Evolutionary conservation across 352 stramenopile genomes (phyloP), one percentile per base, ranked within the genome.

Genomic region (Blastocystis hominis): DNA sequence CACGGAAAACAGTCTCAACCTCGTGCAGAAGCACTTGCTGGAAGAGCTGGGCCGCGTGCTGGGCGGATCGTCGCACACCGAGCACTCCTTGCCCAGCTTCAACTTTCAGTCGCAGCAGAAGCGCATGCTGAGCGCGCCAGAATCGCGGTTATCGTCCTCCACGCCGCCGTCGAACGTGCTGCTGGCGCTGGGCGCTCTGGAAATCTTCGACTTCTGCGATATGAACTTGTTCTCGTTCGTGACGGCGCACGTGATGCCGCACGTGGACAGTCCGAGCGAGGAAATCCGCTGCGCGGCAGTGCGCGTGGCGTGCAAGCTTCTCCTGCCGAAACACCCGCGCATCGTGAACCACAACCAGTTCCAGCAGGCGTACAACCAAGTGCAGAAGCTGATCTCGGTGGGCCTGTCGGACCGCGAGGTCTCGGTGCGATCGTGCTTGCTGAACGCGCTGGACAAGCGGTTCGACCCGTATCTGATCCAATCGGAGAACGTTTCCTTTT

Each of bases 21-120:
- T 91, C 59, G 92, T 95, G 1, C 93, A 95, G 77, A 93, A 95
- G 69, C 92, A 92, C 2, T 86, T 95, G 9, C 87, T 95, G 36
- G 93, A 94, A 46, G 92, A 95, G 56, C 94, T 95, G 44, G 94
- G 92, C 17, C 90, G 91, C 10, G 93, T 93, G 50, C 88, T 95
- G 42, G 90, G 92, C n/a, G 92, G 92, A 46, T 75, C 7, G 38
- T 55, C 78, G 15, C 40, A 54, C n/a, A 30, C 55, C 34, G 56
- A 24, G 4, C 34, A 86, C 15, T 55, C 54, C 2, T 13, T 50
- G 0, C 87, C 81, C 36, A 55, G 50, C 47, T 75, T 54, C 40
- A 54, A 79, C 10, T 56, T 62, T 38, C 66, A 1, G 53, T 76
- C 62, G 34, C 42, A 6, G 55, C 20, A 30, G 36, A 64, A 38